Evolutionary conservation across 2,329 filamentous ascomycete species (phyloP), one percentile per base, ranked within the genome.

Genomic region (Fusarium zealandicum): DNA sequence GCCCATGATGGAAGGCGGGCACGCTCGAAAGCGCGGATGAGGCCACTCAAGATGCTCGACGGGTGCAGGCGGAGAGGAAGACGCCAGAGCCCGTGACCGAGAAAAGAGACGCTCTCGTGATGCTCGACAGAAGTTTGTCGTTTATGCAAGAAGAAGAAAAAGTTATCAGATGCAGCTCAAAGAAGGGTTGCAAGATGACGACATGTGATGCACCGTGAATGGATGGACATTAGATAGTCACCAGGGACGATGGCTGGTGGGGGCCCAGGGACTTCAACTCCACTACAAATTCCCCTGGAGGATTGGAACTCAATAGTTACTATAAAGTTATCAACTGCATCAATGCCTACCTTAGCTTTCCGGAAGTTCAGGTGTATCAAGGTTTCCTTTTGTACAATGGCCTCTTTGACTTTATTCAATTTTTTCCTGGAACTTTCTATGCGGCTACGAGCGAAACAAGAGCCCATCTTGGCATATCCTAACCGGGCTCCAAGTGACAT

Each of bases 1-100:
- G 66, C 82, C 81, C 86, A 88, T 89, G 60, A 59, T 77, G 66
- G 10, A 16, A 54, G 20, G 45, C 32, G 48, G 28, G 49, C 35
- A 45, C 28, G 9, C 31, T 16, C 28, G 40, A 17, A 17, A 40
- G 30, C 20, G 37, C 41, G 30, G 32, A 40, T 20, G 33, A 10
- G 6, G 18, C 5, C 5, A 9, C 20, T 25, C 17, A 59, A 22
- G 27, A 18, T 51, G n/a, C 41, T 44, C 25, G 17, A 12, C 10
- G 17, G 10, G 18, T 46, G 17, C 16, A 17, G 22, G 7, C 22
- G 7, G 22, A 25, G 22, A 25, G 7, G 22, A 9, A 9, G 4
- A 7, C 9, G 6, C 8, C 22, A 25, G 22, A 9, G 20, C 20
- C 4, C 20, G 20, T 20, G 20, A 20, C 4, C 4, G 20, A 4